phyloP scores from a whole-genome alignment of 73 alveolate species.

The Paramecium octaurelia region DNA sequence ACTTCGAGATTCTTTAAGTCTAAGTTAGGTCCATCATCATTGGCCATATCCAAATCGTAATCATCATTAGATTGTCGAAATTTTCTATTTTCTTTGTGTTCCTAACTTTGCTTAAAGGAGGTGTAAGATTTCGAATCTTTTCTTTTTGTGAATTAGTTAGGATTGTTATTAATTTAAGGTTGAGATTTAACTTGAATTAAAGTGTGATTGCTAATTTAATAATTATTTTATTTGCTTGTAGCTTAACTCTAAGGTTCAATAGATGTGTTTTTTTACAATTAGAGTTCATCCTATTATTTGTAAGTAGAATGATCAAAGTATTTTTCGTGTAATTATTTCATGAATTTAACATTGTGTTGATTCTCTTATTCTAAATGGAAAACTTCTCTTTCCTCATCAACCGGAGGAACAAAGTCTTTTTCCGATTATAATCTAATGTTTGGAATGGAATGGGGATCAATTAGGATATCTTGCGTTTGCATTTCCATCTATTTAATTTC shows the following conservation, averaged over 20 bases:
- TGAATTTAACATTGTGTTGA: neutral
- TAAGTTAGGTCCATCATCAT: conserved; percentile 32
- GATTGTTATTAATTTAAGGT: neutral
- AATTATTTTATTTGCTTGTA: conserved; percentile 36
- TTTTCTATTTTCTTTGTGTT: conserved; percentile 42
- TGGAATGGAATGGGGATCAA: conserved; percentile 17
- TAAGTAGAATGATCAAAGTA: neutral
- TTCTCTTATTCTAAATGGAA: neutral
- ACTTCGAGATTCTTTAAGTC: conserved; percentile 22
- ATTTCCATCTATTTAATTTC: neutral
- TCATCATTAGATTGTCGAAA: conserved; percentile 39
- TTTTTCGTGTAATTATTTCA: conserved; percentile 49
- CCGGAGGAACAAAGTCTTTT: conserved; percentile 4
- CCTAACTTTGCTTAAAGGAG: neutral
- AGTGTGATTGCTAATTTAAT: neutral
- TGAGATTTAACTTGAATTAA: neutral
- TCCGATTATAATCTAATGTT: neutral
- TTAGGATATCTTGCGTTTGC: neutral
- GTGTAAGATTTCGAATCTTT: conserved; percentile 37
- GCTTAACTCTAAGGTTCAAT: neutral
- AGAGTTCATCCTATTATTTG: neutral
- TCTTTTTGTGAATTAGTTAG: neutral
- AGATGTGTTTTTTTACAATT: neutral
- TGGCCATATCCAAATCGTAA: conserved; percentile 13
- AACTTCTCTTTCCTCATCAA: conserved; percentile 45